Percentiles rank a stretch among this genome's conserved stretches.
Conservation (phyloP, 805 yeast species). For the Starmera dryadoides region DNA sequence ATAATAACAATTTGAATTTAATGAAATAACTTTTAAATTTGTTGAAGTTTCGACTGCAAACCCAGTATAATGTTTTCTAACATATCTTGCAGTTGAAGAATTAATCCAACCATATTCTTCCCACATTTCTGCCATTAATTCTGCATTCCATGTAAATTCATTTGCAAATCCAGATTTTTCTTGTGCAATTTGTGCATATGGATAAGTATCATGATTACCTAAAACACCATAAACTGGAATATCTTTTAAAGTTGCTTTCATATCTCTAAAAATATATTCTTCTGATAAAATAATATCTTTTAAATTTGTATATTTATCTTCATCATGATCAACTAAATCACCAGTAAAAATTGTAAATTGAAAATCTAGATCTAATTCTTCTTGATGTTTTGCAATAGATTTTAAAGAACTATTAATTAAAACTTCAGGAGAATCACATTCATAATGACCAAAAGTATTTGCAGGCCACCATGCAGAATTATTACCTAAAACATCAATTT, state of each 20-base stretch:
- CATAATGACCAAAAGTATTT: conserved; percentile 51
- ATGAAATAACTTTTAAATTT: conserved; percentile 53
- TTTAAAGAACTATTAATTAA: conserved; percentile 52
- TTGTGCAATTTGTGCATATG: conserved; percentile 62
- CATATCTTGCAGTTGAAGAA: not conserved
- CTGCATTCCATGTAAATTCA: conserved; percentile 38
- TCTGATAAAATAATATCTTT: conserved; percentile 12
- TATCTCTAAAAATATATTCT: conserved; percentile 38
- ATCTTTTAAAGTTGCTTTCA: conserved; percentile 28
- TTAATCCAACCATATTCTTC: conserved; percentile 34
- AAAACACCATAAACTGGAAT: conserved; percentile 43
- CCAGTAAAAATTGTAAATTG: conserved; percentile 68
- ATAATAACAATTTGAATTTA: conserved; percentile 66
- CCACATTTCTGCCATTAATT: conserved; percentile 43
- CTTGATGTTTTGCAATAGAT: conserved; percentile 29
- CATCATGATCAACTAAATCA: conserved; percentile 66
- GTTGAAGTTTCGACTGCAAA: conserved; percentile 46
- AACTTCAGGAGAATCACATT: conserved; percentile 60
- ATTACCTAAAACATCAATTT: conserved; percentile 16
- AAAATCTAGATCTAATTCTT: conserved; percentile 28
- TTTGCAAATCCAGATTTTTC: conserved; percentile 32
- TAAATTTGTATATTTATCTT: conserved; percentile 6
- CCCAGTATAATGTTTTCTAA: conserved; percentile 47
- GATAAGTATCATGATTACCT: conserved; percentile 71
- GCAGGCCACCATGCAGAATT: conserved; percentile 43